These are phyloP conservation scores for Tricholoma flavovirens DNA, from an alignment of 768 basidiomycete species.

Conservation along the genomic window DNA sequence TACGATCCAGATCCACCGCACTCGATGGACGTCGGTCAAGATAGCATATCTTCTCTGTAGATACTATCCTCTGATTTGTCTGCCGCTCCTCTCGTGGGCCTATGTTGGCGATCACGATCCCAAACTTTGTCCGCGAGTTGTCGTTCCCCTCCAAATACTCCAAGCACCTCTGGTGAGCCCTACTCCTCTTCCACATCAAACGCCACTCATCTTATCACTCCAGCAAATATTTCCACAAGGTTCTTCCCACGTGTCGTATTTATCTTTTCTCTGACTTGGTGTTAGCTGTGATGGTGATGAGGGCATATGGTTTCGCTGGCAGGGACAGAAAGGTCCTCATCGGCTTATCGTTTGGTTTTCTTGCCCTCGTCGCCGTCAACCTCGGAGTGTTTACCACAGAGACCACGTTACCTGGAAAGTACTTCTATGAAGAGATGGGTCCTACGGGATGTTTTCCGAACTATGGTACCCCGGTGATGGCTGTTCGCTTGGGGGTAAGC, in stretches of 20 bases:
- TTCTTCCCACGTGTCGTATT: slow-evolving; percentile 2
- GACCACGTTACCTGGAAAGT: slow-evolving; percentile 17
- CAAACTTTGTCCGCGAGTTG: slow-evolving; percentile 24
- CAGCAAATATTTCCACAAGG: slow-evolving; percentile 41
- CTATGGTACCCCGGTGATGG: slow-evolving; percentile 27
- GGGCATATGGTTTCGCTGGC: slow-evolving; percentile 38
- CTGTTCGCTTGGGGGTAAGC: slow-evolving; percentile 29
- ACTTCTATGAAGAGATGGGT: slow-evolving; percentile 18
- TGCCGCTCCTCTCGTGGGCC: slow-evolving; percentile 32
- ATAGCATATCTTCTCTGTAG: slow-evolving; percentile 35
- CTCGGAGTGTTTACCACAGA: slow-evolving; percentile 32
- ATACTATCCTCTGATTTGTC: slow-evolving; percentile 34
- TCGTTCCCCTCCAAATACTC: slow-evolving; percentile 25
- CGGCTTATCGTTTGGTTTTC: slow-evolving; percentile 26
- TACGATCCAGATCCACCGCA: slow-evolving; percentile 25
- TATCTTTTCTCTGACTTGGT: background rate
- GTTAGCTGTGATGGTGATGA: slow-evolving; percentile 38
- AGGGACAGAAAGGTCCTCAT: slow-evolving; percentile 24
- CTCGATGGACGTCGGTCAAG: slow-evolving; percentile 35
- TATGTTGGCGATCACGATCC: slow-evolving; percentile 30
- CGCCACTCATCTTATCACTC: background rate
- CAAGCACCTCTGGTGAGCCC: slow-evolving; percentile 29
- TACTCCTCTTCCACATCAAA: background rate
- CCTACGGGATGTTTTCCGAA: slow-evolving; percentile 36
- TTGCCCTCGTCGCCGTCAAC: slow-evolving; percentile 25